A percentile compares a stretch with the other conserved stretches of the same genome.
These are phyloP conservation scores for Sindora glabra DNA, from an alignment of 306 rosid species.

Conservation along the genomic window DNA sequence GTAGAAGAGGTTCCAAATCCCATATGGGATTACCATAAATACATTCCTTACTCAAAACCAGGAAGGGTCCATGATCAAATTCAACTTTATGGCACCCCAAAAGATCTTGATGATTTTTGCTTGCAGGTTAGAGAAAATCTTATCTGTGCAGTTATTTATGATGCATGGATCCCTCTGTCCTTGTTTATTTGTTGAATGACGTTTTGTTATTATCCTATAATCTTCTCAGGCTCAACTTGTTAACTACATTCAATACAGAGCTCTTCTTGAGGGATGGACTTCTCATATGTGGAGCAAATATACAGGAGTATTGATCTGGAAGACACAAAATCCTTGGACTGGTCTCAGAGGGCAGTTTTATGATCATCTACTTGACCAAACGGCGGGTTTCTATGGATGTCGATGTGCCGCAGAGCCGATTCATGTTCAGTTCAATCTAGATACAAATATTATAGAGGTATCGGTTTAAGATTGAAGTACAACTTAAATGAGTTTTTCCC, in stretches of 20 bases:
- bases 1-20: constrained; percentile 86
- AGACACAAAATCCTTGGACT: constrained; percentile 96
- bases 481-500: too few relatives aligned
- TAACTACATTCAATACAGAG: constrained; percentile 82
- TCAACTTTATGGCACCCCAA: constrained; percentile 64
- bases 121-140: constrained; percentile 45
- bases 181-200: constrained; percentile 8
- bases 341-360: constrained; percentile 96
- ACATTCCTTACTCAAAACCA: constrained; percentile 88
- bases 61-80: constrained; percentile 76
- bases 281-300: constrained; percentile 91
- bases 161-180: not conserved
- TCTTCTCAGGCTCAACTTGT: constrained; percentile 81
- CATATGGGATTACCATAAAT: constrained; percentile 90
- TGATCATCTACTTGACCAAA: constrained; percentile 93
- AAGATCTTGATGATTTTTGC: constrained; percentile 91
- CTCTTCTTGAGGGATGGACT: constrained; percentile 89
- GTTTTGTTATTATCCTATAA: not conserved
- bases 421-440: constrained; percentile 86
- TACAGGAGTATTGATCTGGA: constrained; percentile 92
- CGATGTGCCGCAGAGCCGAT: constrained; percentile 84
- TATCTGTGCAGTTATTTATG: constrained; percentile 1
- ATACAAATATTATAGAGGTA: constrained; percentile 15
- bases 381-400: constrained; percentile 93
- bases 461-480: too few relatives aligned